Evolutionary conservation across 2,329 filamentous ascomycete genomes (phyloP).

Genomic region (Incumbomyces delicatus): DNA sequence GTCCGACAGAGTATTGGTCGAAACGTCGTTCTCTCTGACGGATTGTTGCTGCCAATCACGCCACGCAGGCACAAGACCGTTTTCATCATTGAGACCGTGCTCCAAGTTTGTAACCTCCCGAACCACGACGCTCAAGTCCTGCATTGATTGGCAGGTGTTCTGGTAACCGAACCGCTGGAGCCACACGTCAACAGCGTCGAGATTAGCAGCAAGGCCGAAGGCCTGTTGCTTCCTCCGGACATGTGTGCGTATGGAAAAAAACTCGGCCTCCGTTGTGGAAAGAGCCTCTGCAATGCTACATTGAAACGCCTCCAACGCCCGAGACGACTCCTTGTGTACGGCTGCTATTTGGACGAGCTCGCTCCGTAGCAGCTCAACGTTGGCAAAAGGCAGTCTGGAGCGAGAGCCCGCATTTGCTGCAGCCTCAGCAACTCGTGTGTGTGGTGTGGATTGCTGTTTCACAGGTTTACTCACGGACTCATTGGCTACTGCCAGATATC

Average conservation of each 20-base stretch:
- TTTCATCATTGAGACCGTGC: not conserved
- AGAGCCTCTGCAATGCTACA: constrained; percentile 26
- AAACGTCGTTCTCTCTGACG: no score
- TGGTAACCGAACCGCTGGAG: not conserved
- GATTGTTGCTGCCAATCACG: not conserved
- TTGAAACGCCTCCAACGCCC: constrained; percentile 9
- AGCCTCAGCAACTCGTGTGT: not conserved
- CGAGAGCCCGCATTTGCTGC: not conserved
- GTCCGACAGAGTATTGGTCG: not conserved
- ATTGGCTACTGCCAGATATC: not conserved
- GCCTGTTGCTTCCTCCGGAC: not conserved
- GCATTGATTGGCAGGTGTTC: not conserved
- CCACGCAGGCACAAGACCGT: constrained; percentile 2
- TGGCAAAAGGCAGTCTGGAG: not conserved
- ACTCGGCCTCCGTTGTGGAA: not conserved
- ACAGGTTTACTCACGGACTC: not conserved
- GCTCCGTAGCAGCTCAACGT: constrained; percentile 19
- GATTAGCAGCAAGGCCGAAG: not conserved
- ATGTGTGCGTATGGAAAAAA: not conserved
- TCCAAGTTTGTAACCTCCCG: not conserved
- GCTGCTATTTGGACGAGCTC: constrained; percentile 36
- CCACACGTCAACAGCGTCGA: constrained; percentile 1
- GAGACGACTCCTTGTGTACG: constrained; percentile 23
- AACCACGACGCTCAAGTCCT: constrained; percentile 4
- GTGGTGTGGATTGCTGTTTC: not conserved